These are phyloP conservation scores for Neopestalotiopsis clavispora DNA, from an alignment of 2,329 filamentous ascomycete genomes.

Conservation along the genomic window DNA sequence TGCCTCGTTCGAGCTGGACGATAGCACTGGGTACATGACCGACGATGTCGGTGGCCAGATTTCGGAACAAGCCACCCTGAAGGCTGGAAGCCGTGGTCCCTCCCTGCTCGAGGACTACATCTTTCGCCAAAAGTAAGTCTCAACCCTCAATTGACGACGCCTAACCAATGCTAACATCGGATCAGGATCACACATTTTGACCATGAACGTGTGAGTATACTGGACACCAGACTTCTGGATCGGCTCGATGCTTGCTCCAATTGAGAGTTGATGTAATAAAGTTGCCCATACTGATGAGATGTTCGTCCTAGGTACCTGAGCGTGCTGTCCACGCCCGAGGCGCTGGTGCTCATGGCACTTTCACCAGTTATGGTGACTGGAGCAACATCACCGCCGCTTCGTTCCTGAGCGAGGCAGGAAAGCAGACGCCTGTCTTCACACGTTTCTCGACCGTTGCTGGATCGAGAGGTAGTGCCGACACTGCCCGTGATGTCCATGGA, in stretches of 20 bases:
- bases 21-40: slow-evolving; percentile 62
- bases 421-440: slow-evolving; percentile 61
- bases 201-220: slow-evolving; percentile 58
- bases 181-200: slow-evolving; percentile 41
- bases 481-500: slow-evolving; percentile 66
- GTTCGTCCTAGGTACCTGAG: slow-evolving; percentile 32
- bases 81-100: slow-evolving; percentile 61
- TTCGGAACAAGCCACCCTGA: slow-evolving; percentile 63
- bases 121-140: slow-evolving; percentile 59
- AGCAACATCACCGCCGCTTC: slow-evolving; percentile 67
- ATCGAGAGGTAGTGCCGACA: slow-evolving; percentile 63
- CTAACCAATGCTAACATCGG: neutral
- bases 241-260: neutral
- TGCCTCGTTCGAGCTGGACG: slow-evolving; percentile 51
- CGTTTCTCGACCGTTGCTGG: slow-evolving; percentile 68
- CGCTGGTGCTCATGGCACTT: slow-evolving; percentile 63
- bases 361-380: slow-evolving; percentile 64
- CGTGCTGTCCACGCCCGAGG: slow-evolving; percentile 61
- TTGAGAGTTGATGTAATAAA: neutral
- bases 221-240: neutral
- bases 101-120: slow-evolving; percentile 67
- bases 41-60: slow-evolving; percentile 73
- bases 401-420: slow-evolving; percentile 55
- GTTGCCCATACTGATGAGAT: slow-evolving; percentile 22
- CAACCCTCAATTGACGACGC: too few species aligned